phyloP scores from a whole-genome alignment of 140 eudicot species.

The Ambrosia hybrid region DNA sequence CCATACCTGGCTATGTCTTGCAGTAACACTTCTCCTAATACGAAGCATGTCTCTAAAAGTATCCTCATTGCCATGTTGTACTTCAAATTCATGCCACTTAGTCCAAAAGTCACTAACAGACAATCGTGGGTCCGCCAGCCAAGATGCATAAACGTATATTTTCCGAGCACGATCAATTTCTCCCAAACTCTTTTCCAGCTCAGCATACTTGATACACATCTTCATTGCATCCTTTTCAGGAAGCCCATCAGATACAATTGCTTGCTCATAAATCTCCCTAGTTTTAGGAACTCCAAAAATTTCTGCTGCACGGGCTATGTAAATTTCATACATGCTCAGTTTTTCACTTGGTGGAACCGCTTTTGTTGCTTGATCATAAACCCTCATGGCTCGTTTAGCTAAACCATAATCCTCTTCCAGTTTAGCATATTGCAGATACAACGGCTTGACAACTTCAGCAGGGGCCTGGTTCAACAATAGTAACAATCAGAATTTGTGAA shows the following conservation, averaged over 20 bases:
- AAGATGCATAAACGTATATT: constrained; percentile 62
- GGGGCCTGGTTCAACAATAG: constrained; percentile 57
- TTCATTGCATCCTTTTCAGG: constrained; percentile 81
- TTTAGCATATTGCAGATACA: constrained; percentile 83
- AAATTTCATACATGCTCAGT: constrained; percentile 85
- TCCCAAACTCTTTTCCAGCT: constrained; percentile 91
- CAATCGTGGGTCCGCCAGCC: constrained; percentile 66
- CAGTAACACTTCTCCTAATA: constrained; percentile 79
- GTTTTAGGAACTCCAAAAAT: constrained; percentile 95
- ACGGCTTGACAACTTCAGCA: constrained; percentile 77
- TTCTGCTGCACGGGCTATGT: constrained; percentile 97
- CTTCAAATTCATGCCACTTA: constrained; percentile 92
- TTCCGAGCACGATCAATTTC: constrained; percentile 91
- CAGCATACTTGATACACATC: constrained; percentile 91
- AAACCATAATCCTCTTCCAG: constrained; percentile 86
- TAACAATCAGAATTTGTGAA: not conserved
- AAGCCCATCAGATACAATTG: constrained; percentile 75
- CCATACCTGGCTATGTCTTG: constrained; percentile 79
- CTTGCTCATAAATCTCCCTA: constrained; percentile 88
- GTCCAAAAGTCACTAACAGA: constrained; percentile 74
- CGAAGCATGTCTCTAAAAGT: constrained; percentile 95
- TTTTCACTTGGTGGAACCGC: constrained; percentile 84
- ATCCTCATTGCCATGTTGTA: constrained; percentile 90
- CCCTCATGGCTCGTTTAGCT: constrained; percentile 91
- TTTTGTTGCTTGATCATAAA: constrained; percentile 88